These are phyloP conservation scores for Blastocystis sp. DNA, from an alignment of 352 stramenopile genomes.

Conservation along the genomic window DNA sequence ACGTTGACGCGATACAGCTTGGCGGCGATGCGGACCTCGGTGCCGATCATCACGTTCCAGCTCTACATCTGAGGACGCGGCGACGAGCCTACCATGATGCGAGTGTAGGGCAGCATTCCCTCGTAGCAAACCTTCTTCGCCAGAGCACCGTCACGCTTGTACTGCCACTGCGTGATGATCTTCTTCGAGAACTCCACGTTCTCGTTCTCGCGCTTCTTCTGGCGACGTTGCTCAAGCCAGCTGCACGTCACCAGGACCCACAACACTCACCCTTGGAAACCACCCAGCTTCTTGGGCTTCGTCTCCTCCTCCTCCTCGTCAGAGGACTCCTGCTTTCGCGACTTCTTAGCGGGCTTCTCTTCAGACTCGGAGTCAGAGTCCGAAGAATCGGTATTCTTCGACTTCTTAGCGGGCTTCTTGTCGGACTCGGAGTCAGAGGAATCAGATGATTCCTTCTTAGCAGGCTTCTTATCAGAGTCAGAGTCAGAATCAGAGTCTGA, in stretches of 20 bases:
- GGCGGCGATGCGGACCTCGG: not conserved
- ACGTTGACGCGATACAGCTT: conserved; percentile 38
- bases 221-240: conserved; percentile 44
- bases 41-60: conserved; percentile 44
- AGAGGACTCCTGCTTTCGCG: not conserved
- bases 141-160: conserved; percentile 16
- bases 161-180: conserved; percentile 30
- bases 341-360: conserved; percentile 48
- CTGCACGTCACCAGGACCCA: not conserved
- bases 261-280: conserved; percentile 19
- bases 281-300: conserved; percentile 57
- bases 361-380: conserved; percentile 50
- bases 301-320: conserved; percentile 54
- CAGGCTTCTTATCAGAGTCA: conserved; percentile 43
- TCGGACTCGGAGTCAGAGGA: conserved; percentile 24
- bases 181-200: conserved; percentile 57
- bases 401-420: conserved; percentile 52
- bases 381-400: not conserved
- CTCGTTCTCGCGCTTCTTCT: conserved; percentile 53
- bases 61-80: not conserved
- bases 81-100: not conserved
- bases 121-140: conserved; percentile 62
- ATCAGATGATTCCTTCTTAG: not conserved
- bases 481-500: not conserved
- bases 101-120: conserved; percentile 51